phyloP scores from a whole-genome alignment of 1,284 basidiomycete genomes.

The Serendipita sp. region DNA sequence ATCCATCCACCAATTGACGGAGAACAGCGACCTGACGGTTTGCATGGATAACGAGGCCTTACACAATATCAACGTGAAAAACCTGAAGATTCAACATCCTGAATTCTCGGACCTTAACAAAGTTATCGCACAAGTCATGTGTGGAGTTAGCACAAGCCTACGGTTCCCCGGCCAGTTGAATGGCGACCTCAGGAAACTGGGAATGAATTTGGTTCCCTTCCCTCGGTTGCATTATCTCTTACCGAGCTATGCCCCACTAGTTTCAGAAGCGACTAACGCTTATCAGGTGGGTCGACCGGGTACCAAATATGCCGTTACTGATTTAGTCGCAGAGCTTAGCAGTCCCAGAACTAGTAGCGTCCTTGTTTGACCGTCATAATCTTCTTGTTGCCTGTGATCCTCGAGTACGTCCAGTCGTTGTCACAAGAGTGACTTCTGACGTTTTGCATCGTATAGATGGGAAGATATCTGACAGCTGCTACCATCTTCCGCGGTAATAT shows the following conservation, averaged over 20 bases:
- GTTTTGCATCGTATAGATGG: constrained; percentile 17
- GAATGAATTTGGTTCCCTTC: constrained; percentile 87
- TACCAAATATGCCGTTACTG: constrained; percentile 18
- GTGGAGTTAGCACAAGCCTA: constrained; percentile 76
- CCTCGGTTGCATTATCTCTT: constrained; percentile 90
- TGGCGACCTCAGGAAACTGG: constrained; percentile 83
- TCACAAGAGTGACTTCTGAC: neutral
- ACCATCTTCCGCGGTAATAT: constrained; percentile 78
- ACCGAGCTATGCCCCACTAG: constrained; percentile 76
- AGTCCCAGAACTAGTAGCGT: constrained; percentile 44
- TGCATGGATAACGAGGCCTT: constrained; percentile 92
- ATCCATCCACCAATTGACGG: constrained; percentile 82
- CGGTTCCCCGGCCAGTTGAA: constrained; percentile 93
- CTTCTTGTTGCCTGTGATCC: constrained; percentile 78
- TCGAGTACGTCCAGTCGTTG: constrained; percentile 38
- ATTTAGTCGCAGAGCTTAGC: constrained; percentile 31
- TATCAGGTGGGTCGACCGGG: constrained; percentile 30
- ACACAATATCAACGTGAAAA: constrained; percentile 71
- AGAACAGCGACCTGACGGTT: constrained; percentile 81
- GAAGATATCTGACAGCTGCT: constrained; percentile 71
- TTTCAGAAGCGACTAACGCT: constrained; percentile 42
- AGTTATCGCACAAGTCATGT: constrained; percentile 77
- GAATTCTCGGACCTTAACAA: constrained; percentile 66
- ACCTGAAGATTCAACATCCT: constrained; percentile 60
- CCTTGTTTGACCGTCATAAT: constrained; percentile 66